Conservation (phyloP, 768 basidiomycete genomes). For the Calocybe indica region DNA sequence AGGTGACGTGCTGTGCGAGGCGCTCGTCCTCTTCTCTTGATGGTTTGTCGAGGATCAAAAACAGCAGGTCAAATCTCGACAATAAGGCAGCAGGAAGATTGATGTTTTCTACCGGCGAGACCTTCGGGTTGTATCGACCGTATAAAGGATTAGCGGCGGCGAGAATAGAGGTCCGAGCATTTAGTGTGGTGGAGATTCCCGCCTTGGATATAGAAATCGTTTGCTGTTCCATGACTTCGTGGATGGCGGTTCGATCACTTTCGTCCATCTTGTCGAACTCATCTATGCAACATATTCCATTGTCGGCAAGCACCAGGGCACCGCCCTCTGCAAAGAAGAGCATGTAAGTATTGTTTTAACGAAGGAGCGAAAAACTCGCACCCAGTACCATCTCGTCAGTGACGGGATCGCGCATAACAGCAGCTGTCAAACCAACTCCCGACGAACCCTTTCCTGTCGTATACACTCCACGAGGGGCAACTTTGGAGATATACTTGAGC, state of each 20-base stretch:
- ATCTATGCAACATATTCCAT: slow-evolving; percentile 99
- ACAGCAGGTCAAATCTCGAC: slow-evolving; percentile 94
- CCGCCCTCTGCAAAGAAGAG: slow-evolving; percentile 75
- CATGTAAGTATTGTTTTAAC: neutral
- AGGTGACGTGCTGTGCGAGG: slow-evolving; percentile 93
- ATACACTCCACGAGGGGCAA: slow-evolving; percentile 95
- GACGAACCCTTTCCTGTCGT: slow-evolving; percentile 99
- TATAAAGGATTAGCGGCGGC: slow-evolving; percentile 98
- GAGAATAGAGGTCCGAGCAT: slow-evolving; percentile 94
- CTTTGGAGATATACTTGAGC: slow-evolving; percentile 97
- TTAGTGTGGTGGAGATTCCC: slow-evolving; percentile 96
- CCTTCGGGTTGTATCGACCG: slow-evolving; percentile 95
- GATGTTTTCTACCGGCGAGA: slow-evolving; percentile 98
- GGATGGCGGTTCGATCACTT: slow-evolving; percentile 93
- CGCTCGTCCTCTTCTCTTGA: slow-evolving; percentile 93
- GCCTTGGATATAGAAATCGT: slow-evolving; percentile 99
- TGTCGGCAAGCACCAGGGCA: slow-evolving; percentile 97
- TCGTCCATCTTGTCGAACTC: slow-evolving; percentile 99
- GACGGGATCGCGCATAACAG: slow-evolving; percentile 98
- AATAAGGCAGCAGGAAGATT: slow-evolving; percentile 95
- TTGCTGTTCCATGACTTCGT: slow-evolving; percentile 99
- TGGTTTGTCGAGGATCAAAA: slow-evolving; percentile 96
- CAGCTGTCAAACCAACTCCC: slow-evolving; percentile 96
- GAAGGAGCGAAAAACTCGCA: slow-evolving; percentile 29
- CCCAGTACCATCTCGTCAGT: slow-evolving; percentile 99